Evolutionary conservation across 305 asterid genomes (phyloP).

Genomic region (Fraxinus platypoda): DNA sequence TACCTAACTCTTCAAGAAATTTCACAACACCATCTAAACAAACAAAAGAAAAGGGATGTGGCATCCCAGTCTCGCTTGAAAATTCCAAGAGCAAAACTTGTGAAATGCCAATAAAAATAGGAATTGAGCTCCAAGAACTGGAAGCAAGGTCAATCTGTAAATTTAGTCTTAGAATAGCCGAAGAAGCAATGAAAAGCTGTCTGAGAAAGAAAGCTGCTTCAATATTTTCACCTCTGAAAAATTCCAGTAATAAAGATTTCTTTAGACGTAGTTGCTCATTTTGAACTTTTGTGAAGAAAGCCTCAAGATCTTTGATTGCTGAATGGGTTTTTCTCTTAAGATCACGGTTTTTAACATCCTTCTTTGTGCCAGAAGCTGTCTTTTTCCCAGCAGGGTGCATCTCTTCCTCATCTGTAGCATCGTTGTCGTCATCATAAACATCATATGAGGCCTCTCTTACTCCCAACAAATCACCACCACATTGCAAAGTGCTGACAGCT

Average conservation of each 20-base stretch:
- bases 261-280: slow-evolving; percentile 41
- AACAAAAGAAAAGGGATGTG: slow-evolving; percentile 42
- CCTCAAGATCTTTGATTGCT: slow-evolving; percentile 41
- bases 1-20: slow-evolving; percentile 78
- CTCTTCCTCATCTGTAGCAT: slow-evolving; percentile 35
- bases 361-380: slow-evolving; percentile 28
- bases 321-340: slow-evolving; percentile 25
- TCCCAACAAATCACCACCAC: slow-evolving; percentile 18
- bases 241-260: slow-evolving; percentile 48
- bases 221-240: slow-evolving; percentile 57
- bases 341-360: slow-evolving; percentile 24
- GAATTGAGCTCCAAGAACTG: slow-evolving; percentile 45
- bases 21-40: slow-evolving; percentile 71
- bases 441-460: slow-evolving; percentile 23
- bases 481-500: slow-evolving; percentile 24
- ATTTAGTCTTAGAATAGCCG: slow-evolving; percentile 68
- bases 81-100: slow-evolving; percentile 62
- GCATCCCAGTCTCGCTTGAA: slow-evolving; percentile 39
- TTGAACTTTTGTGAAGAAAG: slow-evolving; percentile 52
- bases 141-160: slow-evolving; percentile 46
- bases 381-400: slow-evolving; percentile 22
- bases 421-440: slow-evolving; percentile 24
- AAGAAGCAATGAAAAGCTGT: slow-evolving; percentile 70
- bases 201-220: slow-evolving; percentile 62
- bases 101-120: slow-evolving; percentile 51